Evolutionary conservation across 1,139 yeast species (phyloP).

Genomic region (Casaregolazyma suthepensis): DNA sequence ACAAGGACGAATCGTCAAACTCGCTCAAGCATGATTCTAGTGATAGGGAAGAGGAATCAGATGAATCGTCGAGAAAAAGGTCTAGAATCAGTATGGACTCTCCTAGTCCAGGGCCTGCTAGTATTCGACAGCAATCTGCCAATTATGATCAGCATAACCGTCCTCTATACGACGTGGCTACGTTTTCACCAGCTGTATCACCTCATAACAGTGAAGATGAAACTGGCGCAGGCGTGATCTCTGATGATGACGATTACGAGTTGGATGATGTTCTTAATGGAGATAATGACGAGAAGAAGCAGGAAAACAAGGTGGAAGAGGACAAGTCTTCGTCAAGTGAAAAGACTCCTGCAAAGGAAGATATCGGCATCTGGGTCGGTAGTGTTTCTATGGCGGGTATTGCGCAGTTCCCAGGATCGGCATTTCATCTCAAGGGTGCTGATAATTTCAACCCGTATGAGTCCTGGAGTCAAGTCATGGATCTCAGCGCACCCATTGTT

Average conservation of each 20-base stretch:
- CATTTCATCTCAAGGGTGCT: conserved; percentile 41
- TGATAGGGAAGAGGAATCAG: conserved; percentile 1
- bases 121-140: conserved; percentile 4
- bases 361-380: conserved; percentile 47
- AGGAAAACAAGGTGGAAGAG: neutral
- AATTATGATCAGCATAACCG: conserved; percentile 7
- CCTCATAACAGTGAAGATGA: conserved; percentile 16
- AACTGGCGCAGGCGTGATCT: conserved; percentile 13
- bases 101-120: neutral
- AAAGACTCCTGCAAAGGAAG: conserved; percentile 1
- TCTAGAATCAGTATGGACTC: neutral
- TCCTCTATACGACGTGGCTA: conserved; percentile 15
- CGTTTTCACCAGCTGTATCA: conserved; percentile 22
- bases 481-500: conserved; percentile 36
- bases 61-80: conserved; percentile 6
- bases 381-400: conserved; percentile 50
- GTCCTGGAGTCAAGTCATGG: conserved; percentile 28
- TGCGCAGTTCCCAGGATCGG: conserved; percentile 43
- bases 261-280: conserved; percentile 33
- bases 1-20: neutral
- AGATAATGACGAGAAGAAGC: conserved; percentile 12
- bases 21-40: neutral
- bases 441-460: conserved; percentile 20
- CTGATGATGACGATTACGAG: conserved; percentile 27
- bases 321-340: neutral